Evolutionary conservation across 208 protist species (phyloP).

Genomic region (Wallacemonas rigidus): DNA sequence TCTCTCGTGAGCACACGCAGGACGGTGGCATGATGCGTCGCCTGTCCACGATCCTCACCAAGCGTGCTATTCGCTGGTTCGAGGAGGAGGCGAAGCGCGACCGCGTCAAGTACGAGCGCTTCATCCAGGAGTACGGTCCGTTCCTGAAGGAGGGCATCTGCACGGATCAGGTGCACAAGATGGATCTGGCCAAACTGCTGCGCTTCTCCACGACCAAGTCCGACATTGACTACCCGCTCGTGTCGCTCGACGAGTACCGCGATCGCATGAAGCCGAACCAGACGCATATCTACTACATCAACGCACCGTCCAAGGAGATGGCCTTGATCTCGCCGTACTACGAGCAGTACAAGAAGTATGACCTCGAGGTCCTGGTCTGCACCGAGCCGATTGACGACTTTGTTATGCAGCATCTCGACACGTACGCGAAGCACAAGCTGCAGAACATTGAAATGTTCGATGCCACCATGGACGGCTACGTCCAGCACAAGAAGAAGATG

Average conservation of each 20-base stretch:
- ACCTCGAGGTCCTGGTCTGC: constrained; percentile 94
- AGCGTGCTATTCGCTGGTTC: constrained; percentile 91
- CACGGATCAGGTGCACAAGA: constrained; percentile 95
- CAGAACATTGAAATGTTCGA: constrained; percentile 93
- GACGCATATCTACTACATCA: constrained; percentile 96
- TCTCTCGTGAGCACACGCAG: constrained; percentile 98
- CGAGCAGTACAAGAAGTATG: constrained; percentile 96
- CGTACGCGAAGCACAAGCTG: constrained; percentile 94
- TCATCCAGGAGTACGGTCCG: constrained; percentile 92
- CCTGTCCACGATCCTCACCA: constrained; percentile 92
- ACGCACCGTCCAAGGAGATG: constrained; percentile 85
- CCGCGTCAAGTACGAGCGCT: constrained; percentile 91
- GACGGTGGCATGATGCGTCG: constrained; percentile 94
- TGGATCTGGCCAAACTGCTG: constrained; percentile 93
- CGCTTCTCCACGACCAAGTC: constrained; percentile 91
- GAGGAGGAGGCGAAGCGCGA: constrained; percentile 93
- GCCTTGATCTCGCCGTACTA: constrained; percentile 95
- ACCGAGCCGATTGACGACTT: constrained; percentile 96
- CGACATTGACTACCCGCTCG: constrained; percentile 71
- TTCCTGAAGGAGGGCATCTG: constrained; percentile 97
- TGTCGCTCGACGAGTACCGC: constrained; percentile 96
- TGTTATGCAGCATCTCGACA: constrained; percentile 94
- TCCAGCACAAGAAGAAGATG: constrained; percentile 89
- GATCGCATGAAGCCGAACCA: constrained; percentile 95
- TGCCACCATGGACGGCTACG: constrained; percentile 84